phyloP scores from a whole-genome alignment of 371 early-diverging fungal species.

The Nematocida homosporus region DNA sequence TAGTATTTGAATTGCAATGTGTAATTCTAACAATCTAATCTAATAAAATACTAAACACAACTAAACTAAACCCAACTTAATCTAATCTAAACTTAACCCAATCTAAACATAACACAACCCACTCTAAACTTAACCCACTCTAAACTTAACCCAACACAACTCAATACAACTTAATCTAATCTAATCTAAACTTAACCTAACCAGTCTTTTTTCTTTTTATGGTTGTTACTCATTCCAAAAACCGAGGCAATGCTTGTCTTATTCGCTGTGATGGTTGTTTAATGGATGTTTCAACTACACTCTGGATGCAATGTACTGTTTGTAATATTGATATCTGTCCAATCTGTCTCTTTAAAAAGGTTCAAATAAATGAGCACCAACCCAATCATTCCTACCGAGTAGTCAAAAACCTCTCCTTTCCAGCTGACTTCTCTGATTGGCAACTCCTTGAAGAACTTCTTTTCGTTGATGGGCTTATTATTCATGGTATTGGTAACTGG shows the following conservation, averaged over 20 bases:
- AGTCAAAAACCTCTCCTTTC: constrained; percentile 69
- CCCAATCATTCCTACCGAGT: constrained; percentile 80
- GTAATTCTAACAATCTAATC: no score
- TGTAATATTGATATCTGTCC: constrained; percentile 91
- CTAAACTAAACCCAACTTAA: no score
- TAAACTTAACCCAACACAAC: no score
- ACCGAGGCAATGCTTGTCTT: constrained; percentile 38
- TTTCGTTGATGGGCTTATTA: constrained; percentile 81
- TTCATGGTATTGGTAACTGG: constrained; percentile 93
- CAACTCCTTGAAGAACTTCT: constrained; percentile 89
- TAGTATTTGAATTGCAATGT: no score
- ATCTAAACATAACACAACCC: no score
- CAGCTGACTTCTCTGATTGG: constrained; percentile 71
- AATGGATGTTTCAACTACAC: constrained; percentile 24
- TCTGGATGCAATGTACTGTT: constrained; percentile 77
- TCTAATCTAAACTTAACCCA: no score
- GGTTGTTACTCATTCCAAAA: constrained; percentile 52
- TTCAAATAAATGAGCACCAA: constrained; percentile 76
- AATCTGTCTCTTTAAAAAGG: constrained; percentile 79
- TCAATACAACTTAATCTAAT: no score
- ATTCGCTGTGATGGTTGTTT: constrained; percentile 53
- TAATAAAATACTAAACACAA: no score
- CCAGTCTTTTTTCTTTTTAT: constrained; percentile 46
- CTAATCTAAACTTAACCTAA: no score
- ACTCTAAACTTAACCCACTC: no score